phyloP scores from a whole-genome alignment of 768 basidiomycete genomes.

The Porpolomopsis calyptriformis region DNA sequence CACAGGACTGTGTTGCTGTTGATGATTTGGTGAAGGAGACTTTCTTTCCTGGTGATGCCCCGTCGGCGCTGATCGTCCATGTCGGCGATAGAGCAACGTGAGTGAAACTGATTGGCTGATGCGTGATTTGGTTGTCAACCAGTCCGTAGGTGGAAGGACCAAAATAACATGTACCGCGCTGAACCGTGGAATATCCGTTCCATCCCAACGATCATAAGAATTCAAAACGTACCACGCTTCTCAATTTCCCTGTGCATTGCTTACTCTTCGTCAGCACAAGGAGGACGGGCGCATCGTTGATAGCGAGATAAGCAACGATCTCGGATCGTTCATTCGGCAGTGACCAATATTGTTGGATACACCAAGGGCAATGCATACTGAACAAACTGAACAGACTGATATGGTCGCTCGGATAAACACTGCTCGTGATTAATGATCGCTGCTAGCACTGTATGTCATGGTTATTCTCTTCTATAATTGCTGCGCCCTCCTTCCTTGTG shows the following conservation, averaged over 20 bases:
- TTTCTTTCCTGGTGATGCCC: slow-evolving; percentile 35
- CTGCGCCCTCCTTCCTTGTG: slow-evolving; percentile 66
- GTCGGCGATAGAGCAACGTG: slow-evolving; percentile 59
- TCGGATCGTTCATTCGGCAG: slow-evolving; percentile 20
- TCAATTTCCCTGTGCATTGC: slow-evolving; percentile 5
- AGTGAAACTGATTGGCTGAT: slow-evolving; percentile 18
- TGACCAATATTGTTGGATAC: not conserved
- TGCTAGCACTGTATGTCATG: too few species aligned
- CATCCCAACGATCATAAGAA: slow-evolving; percentile 59
- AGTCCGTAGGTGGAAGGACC: slow-evolving; percentile 67
- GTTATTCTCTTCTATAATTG: too few species aligned
- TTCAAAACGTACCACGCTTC: slow-evolving; percentile 43
- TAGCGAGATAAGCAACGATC: slow-evolving; percentile 23
- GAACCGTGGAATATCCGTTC: slow-evolving; percentile 49
- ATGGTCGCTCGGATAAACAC: too few species aligned
- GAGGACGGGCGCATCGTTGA: slow-evolving; percentile 36
- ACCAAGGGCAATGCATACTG: not conserved
- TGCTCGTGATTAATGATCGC: too few species aligned
- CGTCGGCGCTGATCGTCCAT: slow-evolving; percentile 52
- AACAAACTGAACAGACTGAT: too few species aligned
- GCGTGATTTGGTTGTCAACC: too few species aligned
- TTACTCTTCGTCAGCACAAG: slow-evolving; percentile 20
- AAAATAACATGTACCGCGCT: slow-evolving; percentile 46
- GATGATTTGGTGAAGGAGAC: slow-evolving; percentile 42
- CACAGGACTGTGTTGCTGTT: slow-evolving; percentile 55